A percentile compares a stretch with the other conserved stretches of the same genome.
phyloP scores from a whole-genome alignment of 495 filamentous ascomycete species.

The Daldinia concentrica region DNA sequence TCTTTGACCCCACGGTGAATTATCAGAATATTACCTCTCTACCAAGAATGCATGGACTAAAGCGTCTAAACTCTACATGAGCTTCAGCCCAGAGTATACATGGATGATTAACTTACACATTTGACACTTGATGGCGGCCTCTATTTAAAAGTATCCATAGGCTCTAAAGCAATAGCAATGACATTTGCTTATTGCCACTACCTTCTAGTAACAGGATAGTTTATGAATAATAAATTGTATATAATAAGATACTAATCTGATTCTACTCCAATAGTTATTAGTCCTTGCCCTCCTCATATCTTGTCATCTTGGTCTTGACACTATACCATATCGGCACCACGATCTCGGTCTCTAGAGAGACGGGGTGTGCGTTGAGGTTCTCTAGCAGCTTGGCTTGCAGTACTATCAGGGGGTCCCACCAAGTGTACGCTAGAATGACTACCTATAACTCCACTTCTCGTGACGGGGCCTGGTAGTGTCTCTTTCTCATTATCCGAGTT shows the following conservation, averaged over 20 bases:
- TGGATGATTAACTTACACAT: too few species aligned
- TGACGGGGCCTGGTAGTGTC: constrained; percentile 16
- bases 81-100: too few species aligned
- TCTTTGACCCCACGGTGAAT: too few species aligned
- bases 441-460: constrained; percentile 11
- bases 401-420: background rate
- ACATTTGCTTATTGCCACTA: background rate
- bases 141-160: too few species aligned
- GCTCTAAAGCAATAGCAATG: background rate
- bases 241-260: constrained; percentile 16
- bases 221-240: constrained; percentile 6
- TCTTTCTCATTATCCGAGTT: constrained; percentile 17
- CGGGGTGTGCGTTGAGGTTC: constrained; percentile 5
- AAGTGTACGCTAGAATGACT: background rate
- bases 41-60: too few species aligned
- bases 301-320: background rate
- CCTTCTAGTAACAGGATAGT: background rate
- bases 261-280: background rate
- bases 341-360: background rate
- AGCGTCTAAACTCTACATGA: too few species aligned
- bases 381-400: background rate
- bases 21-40: too few species aligned
- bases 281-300: background rate
- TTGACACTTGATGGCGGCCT: too few species aligned
- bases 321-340: constrained; percentile 18